phyloP scores from a whole-genome alignment of 305 asterid species.

The Fraxinus floribunda region DNA sequence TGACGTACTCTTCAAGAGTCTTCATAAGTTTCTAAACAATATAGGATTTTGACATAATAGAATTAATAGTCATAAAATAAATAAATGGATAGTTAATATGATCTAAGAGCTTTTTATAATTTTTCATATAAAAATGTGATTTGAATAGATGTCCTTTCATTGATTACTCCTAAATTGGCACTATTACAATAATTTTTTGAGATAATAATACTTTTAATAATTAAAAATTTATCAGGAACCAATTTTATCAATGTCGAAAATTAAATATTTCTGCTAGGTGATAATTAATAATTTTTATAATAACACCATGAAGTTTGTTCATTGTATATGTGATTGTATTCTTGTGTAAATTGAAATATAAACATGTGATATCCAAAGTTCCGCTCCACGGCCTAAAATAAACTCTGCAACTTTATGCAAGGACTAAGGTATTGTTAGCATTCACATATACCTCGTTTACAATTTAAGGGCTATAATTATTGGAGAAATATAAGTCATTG shows the following conservation, averaged over 20 bases:
- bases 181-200: background rate
- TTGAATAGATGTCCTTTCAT: background rate
- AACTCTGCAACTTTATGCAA: background rate
- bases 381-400: background rate
- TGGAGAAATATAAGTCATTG: background rate
- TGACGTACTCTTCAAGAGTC: slow-evolving; percentile 75
- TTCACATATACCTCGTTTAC: background rate
- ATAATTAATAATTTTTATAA: background rate
- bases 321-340: background rate
- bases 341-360: background rate
- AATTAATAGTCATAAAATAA: slow-evolving; percentile 18
- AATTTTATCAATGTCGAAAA: background rate
- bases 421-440: background rate
- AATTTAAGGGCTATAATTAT: background rate
- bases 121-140: background rate
- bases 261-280: background rate
- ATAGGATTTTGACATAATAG: slow-evolving; percentile 10
- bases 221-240: background rate
- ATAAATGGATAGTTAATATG: background rate
- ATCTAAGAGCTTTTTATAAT: background rate
- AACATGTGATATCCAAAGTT: background rate
- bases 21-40: slow-evolving; percentile 69
- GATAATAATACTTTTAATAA: background rate
- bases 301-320: background rate
- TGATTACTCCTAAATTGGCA: background rate